These are phyloP conservation scores for Myriosclerotinia duriaeana DNA, from an alignment of 2,329 filamentous ascomycete species.

Conservation along the genomic window DNA sequence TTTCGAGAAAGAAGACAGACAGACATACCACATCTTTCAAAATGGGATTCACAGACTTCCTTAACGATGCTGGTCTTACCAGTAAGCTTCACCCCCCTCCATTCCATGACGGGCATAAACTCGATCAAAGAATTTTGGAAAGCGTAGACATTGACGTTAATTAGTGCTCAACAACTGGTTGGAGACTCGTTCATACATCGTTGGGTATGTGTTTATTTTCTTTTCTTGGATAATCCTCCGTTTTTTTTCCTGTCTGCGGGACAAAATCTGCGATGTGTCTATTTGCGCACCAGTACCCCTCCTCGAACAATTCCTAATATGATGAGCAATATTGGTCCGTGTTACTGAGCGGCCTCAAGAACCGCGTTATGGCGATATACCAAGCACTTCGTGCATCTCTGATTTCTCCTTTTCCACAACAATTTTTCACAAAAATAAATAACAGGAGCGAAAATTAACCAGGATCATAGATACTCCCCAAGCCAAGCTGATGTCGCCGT, in stretches of 20 bases:
- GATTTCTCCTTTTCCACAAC: constrained; percentile 46
- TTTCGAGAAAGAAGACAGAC: constrained; percentile 18
- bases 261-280: constrained; percentile 27
- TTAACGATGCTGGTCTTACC: constrained; percentile 63
- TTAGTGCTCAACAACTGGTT: constrained; percentile 72
- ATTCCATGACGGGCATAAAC: background rate
- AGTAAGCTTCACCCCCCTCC: constrained; percentile 44
- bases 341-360: constrained; percentile 95
- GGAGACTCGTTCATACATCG: constrained; percentile 75
- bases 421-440: constrained; percentile 27
- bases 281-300: constrained; percentile 29
- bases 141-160: constrained; percentile 39
- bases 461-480: constrained; percentile 51
- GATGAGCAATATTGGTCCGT: constrained; percentile 94
- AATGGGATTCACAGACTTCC: constrained; percentile 70
- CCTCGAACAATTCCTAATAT: constrained; percentile 45
- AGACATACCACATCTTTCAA: constrained; percentile 28
- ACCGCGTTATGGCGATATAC: constrained; percentile 77
- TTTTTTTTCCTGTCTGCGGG: constrained; percentile 27
- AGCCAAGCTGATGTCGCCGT: constrained; percentile 94
- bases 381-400: constrained; percentile 77
- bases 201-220: constrained; percentile 64
- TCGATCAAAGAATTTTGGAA: constrained; percentile 25
- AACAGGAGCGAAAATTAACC: constrained; percentile 26
- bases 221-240: constrained; percentile 25